These are phyloP conservation scores for Alternaria novae-zelandiae DNA, from an alignment of 2,329 filamentous ascomycete genomes.

Conservation along the genomic window DNA sequence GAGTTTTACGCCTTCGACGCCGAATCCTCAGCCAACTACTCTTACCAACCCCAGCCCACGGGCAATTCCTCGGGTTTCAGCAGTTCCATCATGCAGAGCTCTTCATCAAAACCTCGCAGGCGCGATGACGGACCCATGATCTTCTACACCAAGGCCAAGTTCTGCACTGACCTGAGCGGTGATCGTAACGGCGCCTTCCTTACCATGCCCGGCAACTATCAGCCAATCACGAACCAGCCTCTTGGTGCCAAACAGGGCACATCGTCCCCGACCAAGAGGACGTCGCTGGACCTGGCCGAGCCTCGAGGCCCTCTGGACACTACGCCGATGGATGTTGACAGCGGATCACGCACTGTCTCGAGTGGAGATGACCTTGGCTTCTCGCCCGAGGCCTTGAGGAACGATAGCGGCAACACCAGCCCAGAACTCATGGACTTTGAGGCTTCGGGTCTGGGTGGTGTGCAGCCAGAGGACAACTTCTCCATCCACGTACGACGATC, in stretches of 20 bases:
- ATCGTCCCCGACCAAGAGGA: not conserved
- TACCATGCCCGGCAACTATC: slow-evolving; percentile 34
- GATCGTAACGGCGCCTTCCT: slow-evolving; percentile 53
- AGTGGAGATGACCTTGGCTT: slow-evolving; percentile 47
- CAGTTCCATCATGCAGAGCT: slow-evolving; percentile 56
- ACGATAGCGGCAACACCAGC: slow-evolving; percentile 31
- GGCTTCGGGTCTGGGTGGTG: slow-evolving; percentile 63
- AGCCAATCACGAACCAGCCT: slow-evolving; percentile 39
- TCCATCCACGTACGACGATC: slow-evolving; percentile 57
- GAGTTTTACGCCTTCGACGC: slow-evolving; percentile 44
- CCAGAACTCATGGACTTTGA: slow-evolving; percentile 49
- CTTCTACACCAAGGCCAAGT: slow-evolving; percentile 80
- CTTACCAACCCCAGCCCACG: slow-evolving; percentile 30
- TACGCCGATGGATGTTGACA: slow-evolving; percentile 29
- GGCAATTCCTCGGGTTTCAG: slow-evolving; percentile 52
- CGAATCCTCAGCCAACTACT: slow-evolving; percentile 38
- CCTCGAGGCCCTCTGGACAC: slow-evolving; percentile 33
- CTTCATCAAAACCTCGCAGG: slow-evolving; percentile 56
- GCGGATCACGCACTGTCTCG: slow-evolving; percentile 39
- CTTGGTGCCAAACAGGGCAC: slow-evolving; percentile 29
- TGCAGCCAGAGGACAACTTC: slow-evolving; percentile 64
- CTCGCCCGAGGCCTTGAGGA: slow-evolving; percentile 39
- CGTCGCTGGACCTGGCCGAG: slow-evolving; percentile 35
- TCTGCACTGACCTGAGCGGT: slow-evolving; percentile 80
- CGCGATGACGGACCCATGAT: slow-evolving; percentile 77